Evolutionary conservation across 305 asterid species (phyloP).

Genomic region (Fraxinus nigra): DNA sequence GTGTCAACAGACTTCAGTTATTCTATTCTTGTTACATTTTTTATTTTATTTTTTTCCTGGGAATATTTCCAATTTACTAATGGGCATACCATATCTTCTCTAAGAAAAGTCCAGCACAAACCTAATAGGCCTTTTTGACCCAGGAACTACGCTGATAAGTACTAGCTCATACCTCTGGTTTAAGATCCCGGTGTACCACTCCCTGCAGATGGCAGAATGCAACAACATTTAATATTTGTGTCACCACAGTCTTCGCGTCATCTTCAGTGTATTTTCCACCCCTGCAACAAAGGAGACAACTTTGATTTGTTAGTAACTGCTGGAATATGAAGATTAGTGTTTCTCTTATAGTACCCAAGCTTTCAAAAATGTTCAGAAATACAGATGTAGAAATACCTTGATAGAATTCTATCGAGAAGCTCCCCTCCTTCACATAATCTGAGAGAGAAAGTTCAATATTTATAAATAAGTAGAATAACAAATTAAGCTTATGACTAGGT

Average conservation of each 20-base stretch:
- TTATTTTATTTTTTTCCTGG: not conserved
- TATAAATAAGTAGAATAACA: not conserved
- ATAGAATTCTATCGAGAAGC: slow-evolving; percentile 83
- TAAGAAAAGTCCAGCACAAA: not conserved
- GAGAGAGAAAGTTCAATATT: slow-evolving; percentile 21
- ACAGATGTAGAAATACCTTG: slow-evolving; percentile 51
- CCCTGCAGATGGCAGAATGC: slow-evolving; percentile 96
- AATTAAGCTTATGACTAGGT: slow-evolving; percentile 17
- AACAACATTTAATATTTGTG: slow-evolving; percentile 75
- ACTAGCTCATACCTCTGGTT: slow-evolving; percentile 71
- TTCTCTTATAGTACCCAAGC: not conserved
- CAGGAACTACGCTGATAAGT: not conserved
- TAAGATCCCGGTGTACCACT: slow-evolving; percentile 92
- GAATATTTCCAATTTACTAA: not conserved
- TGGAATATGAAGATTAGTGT: slow-evolving; percentile 1
- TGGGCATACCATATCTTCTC: not conserved
- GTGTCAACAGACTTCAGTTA: not conserved
- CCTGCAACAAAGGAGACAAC: slow-evolving; percentile 36
- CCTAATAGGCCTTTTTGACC: slow-evolving; percentile 10
- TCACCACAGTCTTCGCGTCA: slow-evolving; percentile 76
- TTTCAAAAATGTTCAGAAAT: not conserved
- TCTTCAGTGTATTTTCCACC: slow-evolving; percentile 86
- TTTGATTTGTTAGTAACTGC: slow-evolving; percentile 11
- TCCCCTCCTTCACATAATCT: slow-evolving; percentile 98
- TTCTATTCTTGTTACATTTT: not conserved